phyloP scores from a whole-genome alignment of 2,329 filamentous ascomycete genomes.

The Pseudogymnoascus sp. region DNA sequence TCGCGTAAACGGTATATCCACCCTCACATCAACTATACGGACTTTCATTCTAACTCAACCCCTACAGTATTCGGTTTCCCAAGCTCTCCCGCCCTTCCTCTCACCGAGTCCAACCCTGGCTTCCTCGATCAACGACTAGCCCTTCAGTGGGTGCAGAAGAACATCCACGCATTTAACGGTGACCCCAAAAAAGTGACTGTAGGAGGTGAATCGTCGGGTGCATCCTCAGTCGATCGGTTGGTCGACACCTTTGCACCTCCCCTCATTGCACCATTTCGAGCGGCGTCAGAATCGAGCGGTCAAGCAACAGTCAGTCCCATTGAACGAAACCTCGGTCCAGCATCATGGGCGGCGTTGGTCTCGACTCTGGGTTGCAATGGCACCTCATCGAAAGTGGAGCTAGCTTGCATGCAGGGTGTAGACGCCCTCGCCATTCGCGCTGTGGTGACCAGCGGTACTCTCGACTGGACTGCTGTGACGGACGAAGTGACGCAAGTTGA shows the following conservation, averaged over 20 bases:
- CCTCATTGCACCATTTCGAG: slow-evolving; percentile 11
- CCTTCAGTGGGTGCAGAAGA: slow-evolving; percentile 44
- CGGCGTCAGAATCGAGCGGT: neutral
- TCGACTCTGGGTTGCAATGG: neutral
- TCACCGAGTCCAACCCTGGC: slow-evolving; percentile 39
- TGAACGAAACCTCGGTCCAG: neutral
- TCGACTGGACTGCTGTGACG: neutral
- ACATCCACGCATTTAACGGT: slow-evolving; percentile 46
- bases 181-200: slow-evolving; percentile 43
- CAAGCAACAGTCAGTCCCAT: neutral
- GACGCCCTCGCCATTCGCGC: neutral
- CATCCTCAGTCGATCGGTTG: slow-evolving; percentile 20
- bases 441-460: neutral
- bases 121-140: slow-evolving; percentile 45
- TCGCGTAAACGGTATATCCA: slow-evolving; percentile 10
- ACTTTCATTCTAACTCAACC: neutral
- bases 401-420: neutral
- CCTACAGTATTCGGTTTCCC: slow-evolving; percentile 40
- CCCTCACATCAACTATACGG: neutral
- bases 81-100: slow-evolving; percentile 37
- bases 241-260: neutral
- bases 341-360: neutral
- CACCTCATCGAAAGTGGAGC: neutral
- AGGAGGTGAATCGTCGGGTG: slow-evolving; percentile 49
- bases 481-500: slow-evolving; percentile 1